These are phyloP conservation scores for Cytospora leucostoma DNA, from an alignment of 2,329 filamentous ascomycete genomes.

Conservation along the genomic window DNA sequence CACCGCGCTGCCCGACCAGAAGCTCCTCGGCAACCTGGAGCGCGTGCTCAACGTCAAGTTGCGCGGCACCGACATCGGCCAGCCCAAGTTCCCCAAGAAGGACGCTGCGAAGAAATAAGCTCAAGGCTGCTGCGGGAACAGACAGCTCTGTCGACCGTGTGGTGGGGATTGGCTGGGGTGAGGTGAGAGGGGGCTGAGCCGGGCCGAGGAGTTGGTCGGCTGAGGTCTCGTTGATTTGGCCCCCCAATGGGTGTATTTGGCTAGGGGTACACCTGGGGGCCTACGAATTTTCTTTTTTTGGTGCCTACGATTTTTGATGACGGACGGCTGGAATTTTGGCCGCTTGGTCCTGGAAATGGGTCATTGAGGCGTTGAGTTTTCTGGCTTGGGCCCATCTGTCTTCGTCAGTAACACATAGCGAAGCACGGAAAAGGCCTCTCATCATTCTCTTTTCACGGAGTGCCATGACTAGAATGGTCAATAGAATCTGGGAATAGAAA, in stretches of 20 bases:
- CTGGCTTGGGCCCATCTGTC: conserved; percentile 5
- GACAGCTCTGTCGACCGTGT: not conserved
- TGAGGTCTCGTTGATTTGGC: not conserved
- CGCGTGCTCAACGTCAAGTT: conserved; percentile 85
- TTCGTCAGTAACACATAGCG: conserved; percentile 13
- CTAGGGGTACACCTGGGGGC: not conserved
- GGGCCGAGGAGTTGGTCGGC: not conserved
- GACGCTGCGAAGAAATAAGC: conserved; percentile 33
- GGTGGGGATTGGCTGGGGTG: not conserved
- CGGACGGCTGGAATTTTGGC: not conserved
- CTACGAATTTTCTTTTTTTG: not conserved
- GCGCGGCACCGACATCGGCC: conserved; percentile 80
- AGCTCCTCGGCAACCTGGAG: conserved; percentile 77
- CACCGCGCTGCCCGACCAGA: conserved; percentile 77
- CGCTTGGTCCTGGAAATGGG: conserved; percentile 10
- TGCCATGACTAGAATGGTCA: conserved; percentile 23
- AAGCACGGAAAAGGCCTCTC: conserved; percentile 3
- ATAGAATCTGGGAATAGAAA: conserved; percentile 25
- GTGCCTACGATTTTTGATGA: conserved; percentile 1
- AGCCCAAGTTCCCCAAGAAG: conserved; percentile 62
- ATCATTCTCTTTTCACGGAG: conserved; percentile 15
- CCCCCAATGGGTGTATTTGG: not conserved
- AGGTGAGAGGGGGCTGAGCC: not conserved
- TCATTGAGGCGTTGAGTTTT: conserved; percentile 6
- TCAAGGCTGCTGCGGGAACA: not conserved